Conservation (phyloP, 768 basidiomycete species). For the Trametes maxima region DNA sequence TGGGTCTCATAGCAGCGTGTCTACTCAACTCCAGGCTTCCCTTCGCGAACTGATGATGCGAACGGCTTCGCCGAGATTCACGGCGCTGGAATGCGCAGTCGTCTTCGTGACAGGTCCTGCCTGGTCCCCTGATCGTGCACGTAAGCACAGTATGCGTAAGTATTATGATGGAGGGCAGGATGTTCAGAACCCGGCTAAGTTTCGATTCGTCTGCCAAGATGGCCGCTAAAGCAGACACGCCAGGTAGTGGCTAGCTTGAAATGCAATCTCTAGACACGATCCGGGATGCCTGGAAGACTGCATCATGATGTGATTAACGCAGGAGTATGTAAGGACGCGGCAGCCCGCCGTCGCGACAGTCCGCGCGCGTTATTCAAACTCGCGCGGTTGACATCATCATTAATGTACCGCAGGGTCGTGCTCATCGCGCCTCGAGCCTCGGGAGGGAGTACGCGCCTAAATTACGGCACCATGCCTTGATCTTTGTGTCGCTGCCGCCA, state of each 20-base stretch:
- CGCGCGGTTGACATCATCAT: constrained; percentile 15
- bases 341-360: constrained; percentile 2
- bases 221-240: not conserved
- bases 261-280: constrained; percentile 10
- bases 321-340: not conserved
- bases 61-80: not conserved
- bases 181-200: not conserved
- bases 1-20: constrained; percentile 14
- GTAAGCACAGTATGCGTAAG: not conserved
- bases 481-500: constrained; percentile 29
- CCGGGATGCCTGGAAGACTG: constrained; percentile 13
- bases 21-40: constrained; percentile 20
- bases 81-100: not conserved
- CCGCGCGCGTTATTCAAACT: not conserved
- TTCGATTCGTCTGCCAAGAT: constrained; percentile 3
- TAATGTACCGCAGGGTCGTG: not conserved
- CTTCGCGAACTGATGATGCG: constrained; percentile 6
- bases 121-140: constrained; percentile 6
- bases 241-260: constrained; percentile 8
- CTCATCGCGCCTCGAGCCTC: not conserved
- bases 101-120: constrained; percentile 15
- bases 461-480: constrained; percentile 28
- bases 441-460: constrained; percentile 11
- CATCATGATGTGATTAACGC: constrained; percentile 12
- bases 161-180: not conserved